Evolutionary conservation across 306 rosid species (phyloP).

Genomic region (Begonia fuchsioides): DNA sequence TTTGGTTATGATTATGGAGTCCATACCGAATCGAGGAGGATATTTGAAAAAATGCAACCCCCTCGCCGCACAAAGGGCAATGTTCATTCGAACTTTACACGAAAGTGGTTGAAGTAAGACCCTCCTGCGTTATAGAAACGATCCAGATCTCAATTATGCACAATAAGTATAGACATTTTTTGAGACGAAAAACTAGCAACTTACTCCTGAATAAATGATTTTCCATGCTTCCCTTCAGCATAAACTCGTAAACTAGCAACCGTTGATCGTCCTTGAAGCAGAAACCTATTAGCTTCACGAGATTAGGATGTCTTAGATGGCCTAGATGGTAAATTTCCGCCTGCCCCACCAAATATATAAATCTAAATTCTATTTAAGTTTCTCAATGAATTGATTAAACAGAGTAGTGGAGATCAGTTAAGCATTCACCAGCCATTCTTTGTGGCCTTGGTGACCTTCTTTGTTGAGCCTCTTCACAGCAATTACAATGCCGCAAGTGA

Average conservation of each 20-base stretch:
- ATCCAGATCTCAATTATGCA: no score
- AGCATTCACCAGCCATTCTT: constrained; percentile 7
- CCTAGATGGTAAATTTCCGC: constrained; percentile 87
- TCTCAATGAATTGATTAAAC: not conserved
- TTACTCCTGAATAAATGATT: constrained; percentile 88
- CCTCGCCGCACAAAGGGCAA: constrained; percentile 69
- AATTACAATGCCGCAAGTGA: constrained; percentile 4
- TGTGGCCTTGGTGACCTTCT: constrained; percentile 7
- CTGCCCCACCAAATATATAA: constrained; percentile 12
- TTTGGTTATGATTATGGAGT: not conserved
- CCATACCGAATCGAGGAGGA: constrained; percentile 61
- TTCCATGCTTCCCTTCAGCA: constrained; percentile 80
- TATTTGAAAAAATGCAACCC: constrained; percentile 79
- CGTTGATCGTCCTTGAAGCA: constrained; percentile 87
- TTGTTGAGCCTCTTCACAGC: constrained; percentile 7
- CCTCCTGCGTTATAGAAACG: constrained; percentile 36
- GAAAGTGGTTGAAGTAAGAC: constrained; percentile 67
- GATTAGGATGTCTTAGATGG: constrained; percentile 78
- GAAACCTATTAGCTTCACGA: constrained; percentile 72
- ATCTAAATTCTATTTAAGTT: not conserved
- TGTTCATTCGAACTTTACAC: constrained; percentile 70
- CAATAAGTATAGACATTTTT: not conserved
- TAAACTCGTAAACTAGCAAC: constrained; percentile 70
- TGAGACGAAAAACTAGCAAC: constrained; percentile 14
- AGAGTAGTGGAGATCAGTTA: not conserved